Evolutionary conservation across 805 yeast genomes (phyloP).

Genomic region (Candida arabinofermentans): DNA sequence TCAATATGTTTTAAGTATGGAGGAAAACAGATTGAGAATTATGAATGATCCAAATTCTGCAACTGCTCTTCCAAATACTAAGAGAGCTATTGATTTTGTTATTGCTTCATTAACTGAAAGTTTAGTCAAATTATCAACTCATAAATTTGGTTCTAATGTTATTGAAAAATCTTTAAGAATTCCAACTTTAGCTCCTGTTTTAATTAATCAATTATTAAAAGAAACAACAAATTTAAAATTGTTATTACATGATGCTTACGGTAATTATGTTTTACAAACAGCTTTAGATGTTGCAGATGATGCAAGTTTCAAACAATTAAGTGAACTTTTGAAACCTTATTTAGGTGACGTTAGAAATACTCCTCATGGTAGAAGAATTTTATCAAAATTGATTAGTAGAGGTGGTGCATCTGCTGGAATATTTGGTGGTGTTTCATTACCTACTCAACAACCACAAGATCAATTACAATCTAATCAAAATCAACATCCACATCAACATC

Average conservation of each 20-base stretch:
- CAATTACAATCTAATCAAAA: background rate
- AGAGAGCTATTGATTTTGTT: constrained; percentile 27
- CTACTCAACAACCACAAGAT: background rate
- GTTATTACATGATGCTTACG: constrained; percentile 53
- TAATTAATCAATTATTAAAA: constrained; percentile 40
- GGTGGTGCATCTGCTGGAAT: constrained; percentile 24
- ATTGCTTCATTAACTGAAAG: constrained; percentile 27
- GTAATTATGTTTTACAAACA: constrained; percentile 58
- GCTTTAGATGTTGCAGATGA: constrained; percentile 52
- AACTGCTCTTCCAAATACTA: constrained; percentile 26
- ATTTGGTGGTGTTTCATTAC: background rate
- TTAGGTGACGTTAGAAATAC: constrained; percentile 79
- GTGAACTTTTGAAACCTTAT: constrained; percentile 64
- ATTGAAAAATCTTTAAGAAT: constrained; percentile 53
- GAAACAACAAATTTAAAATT: constrained; percentile 33
- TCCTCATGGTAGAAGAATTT: constrained; percentile 93
- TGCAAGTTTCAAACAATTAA: constrained; percentile 49
- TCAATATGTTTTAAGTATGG: constrained; percentile 70
- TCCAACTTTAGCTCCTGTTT: constrained; percentile 40
- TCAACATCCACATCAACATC: background rate
- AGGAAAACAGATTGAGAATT: constrained; percentile 30
- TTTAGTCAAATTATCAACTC: constrained; percentile 43
- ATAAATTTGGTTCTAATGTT: constrained; percentile 59
- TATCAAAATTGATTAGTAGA: constrained; percentile 49
- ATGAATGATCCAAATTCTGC: constrained; percentile 23